Percentiles rank a stretch among this genome's conserved stretches.
phyloP scores from a whole-genome alignment of 2,329 filamentous ascomycete species.

The Chaetomium strumarium region DNA sequence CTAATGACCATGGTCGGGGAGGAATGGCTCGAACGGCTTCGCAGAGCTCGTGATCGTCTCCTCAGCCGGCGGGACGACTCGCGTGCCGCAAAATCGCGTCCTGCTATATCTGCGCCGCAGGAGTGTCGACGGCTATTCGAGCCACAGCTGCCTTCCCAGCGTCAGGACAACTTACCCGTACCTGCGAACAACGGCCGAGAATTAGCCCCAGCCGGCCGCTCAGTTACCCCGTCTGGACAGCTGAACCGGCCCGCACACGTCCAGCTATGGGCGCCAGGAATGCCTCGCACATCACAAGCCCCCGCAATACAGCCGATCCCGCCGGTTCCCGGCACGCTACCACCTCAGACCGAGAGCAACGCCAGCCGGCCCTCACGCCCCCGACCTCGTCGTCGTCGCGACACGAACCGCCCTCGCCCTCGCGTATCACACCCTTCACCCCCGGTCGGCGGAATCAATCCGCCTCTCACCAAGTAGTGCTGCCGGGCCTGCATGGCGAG shows the following conservation, averaged over 20 bases:
- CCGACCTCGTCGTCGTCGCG: not conserved
- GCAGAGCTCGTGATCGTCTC: not conserved
- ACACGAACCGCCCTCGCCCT: not conserved
- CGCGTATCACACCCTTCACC: not conserved
- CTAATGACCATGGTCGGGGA: not conserved
- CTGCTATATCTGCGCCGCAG: not conserved
- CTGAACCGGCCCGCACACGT: not conserved
- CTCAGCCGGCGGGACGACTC: not conserved
- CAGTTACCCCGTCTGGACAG: not conserved
- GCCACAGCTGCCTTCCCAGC: not conserved
- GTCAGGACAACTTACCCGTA: not conserved
- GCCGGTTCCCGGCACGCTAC: not conserved
- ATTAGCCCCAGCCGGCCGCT: not conserved
- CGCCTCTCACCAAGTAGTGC: conserved; percentile 5
- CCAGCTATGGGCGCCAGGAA: not conserved
- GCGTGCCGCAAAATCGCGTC: not conserved
- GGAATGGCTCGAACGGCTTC: conserved; percentile 5
- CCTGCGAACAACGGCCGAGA: not conserved
- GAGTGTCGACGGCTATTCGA: not conserved
- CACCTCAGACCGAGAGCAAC: too few species aligned
- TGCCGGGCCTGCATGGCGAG: conserved; percentile 8
- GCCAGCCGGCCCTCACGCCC: too few species aligned
- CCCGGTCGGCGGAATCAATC: not conserved
- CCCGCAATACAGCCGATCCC: not conserved
- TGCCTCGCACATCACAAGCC: not conserved